Base-by-base conservation (phyloP, 1,284 basidiomycete species). In the Pisolithus thermaeus region DNA sequence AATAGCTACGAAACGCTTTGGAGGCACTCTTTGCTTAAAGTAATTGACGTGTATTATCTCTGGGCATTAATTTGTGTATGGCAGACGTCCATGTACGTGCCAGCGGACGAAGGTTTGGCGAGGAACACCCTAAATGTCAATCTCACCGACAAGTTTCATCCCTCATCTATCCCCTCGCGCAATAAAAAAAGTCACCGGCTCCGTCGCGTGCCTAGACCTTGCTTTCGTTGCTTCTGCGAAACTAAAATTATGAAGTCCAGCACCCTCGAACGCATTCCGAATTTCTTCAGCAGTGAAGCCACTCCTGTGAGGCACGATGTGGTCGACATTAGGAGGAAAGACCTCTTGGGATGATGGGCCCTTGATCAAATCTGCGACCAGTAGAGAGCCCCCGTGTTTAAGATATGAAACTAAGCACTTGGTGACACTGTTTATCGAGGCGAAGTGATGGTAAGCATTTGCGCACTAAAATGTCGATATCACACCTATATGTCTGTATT, bases 381-480 rank as follows among this genome's bases (percentile, higher is more conserved):
- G 65, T 0, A 90, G 72, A 6, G 66, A 67, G 3, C 84, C 87
- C 3, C 78, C 75, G 0, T 83, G 81, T 54, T 81, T 83, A 50
- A 89, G 69, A 60, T 80, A 80, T 23, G 65, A 70, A 2, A 70
- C 69, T 14, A 90, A 76, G 0, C 65, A 67, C n/a, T 66, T 67
- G 3, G 84, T 87, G 23, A 73, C 74, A 4, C 69, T 70, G 4
- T 69, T 65, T 53, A 83, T 73, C 30, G 75, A 73, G 1, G 68
- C 55, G 56, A 89, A 75, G 61, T 90, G 87, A 59, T 90, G 86
- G 58, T 84, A 90, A 1, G 86, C 73, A 51, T 76, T 73, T 6
- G 77, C 71, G 60, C 86, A 90, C 86, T 89, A 51, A 1, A 47
- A n/a, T 16, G 20, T 14, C 12, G 28, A 49, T 42, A 60, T 66